phyloP scores from a whole-genome alignment of 345 rosid genomes.

The Gossypioides kirkii region DNA sequence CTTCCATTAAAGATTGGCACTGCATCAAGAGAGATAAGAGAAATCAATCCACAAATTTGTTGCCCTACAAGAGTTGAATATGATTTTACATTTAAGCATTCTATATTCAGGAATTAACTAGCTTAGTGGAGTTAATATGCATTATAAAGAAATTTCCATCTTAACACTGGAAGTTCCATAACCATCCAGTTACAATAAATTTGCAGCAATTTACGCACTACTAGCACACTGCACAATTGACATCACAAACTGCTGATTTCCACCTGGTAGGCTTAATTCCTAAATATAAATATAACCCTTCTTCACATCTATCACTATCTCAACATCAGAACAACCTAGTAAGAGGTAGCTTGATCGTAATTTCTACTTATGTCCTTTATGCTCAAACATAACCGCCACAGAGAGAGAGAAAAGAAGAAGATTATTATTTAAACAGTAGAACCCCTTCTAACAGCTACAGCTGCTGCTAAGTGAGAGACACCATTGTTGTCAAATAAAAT shows the following conservation, averaged over 20 bases:
- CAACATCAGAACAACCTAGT: slow-evolving; percentile 5
- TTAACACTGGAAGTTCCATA: neutral
- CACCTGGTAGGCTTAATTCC: neutral
- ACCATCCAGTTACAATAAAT: slow-evolving; percentile 2
- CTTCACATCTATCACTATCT: neutral
- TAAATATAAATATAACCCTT: neutral
- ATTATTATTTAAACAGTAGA: neutral
- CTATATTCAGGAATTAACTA: slow-evolving; percentile 4
- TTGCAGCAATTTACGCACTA: neutral
- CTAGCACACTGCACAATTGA: neutral
- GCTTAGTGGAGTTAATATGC: neutral
- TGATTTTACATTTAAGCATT: neutral
- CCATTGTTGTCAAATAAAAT: neutral
- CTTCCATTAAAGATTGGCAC: slow-evolving; percentile 92
- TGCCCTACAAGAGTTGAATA: neutral
- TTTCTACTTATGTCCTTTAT: neutral
- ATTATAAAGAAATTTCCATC: neutral
- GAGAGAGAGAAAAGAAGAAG: neutral
- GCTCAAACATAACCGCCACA: neutral
- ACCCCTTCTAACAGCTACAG: neutral
- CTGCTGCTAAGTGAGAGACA: neutral
- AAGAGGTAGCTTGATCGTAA: neutral
- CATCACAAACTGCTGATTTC: neutral
- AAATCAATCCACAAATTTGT: slow-evolving; percentile 2
- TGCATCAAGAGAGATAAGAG: slow-evolving; percentile 33